A percentile compares a stretch with the other conserved stretches of the same genome.
These are phyloP conservation scores for Botryotinia narcissicola DNA, from an alignment of 2,329 filamentous ascomycete genomes.

Conservation along the genomic window DNA sequence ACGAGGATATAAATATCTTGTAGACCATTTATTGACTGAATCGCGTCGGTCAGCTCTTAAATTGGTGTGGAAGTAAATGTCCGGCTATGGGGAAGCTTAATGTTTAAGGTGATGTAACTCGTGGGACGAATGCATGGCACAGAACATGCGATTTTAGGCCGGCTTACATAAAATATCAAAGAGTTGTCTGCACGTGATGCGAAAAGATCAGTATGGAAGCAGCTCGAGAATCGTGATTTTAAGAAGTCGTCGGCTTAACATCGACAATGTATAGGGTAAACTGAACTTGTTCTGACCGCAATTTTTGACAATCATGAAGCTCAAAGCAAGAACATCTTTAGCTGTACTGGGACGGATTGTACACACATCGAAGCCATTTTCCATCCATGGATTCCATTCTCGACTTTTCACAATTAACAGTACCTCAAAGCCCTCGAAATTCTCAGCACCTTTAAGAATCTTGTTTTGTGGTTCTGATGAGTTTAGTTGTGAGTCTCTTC, in stretches of 20 bases:
- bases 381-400: background rate
- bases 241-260: background rate
- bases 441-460: conserved; percentile 65
- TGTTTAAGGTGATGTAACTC: conserved; percentile 8
- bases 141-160: background rate
- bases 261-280: background rate
- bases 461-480: conserved; percentile 93
- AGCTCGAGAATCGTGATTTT: background rate
- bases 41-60: background rate
- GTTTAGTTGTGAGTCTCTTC: conserved; percentile 79
- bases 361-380: conserved; percentile 4
- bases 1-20: conserved; percentile 9
- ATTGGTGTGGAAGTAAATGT: background rate
- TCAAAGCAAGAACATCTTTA: conserved; percentile 7
- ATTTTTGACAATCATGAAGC: background rate
- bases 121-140: background rate
- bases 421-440: conserved; percentile 36
- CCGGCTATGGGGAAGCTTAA: background rate
- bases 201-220: background rate
- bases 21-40: background rate
- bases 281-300: background rate
- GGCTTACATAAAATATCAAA: background rate
- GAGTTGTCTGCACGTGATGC: background rate
- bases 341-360: conserved; percentile 3
- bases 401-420: conserved; percentile 23